Base-by-base conservation (phyloP, 2,329 filamentous ascomycete species). In the Cordyceps pruinosa region DNA sequence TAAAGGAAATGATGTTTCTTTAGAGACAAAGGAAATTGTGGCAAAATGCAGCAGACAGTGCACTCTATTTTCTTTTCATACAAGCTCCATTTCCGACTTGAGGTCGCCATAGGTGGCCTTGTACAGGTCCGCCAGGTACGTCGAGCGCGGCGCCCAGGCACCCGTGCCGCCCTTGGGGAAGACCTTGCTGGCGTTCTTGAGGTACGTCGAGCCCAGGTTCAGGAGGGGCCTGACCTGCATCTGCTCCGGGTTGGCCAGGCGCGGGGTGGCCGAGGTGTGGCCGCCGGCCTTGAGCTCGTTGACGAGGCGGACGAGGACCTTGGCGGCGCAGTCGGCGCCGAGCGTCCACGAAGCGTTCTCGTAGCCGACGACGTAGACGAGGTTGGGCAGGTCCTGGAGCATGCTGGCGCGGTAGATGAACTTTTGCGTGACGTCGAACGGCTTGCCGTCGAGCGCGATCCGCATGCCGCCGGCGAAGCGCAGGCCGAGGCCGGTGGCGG, bases 331-430 rank as follows among this genome's bases (percentile, higher is more conserved):
- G 58, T 88, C 84, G 0, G 79, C 77, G 2, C 82, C 83, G 0
- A 86, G 72, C 0, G 84, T 87, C 84, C 85, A 88, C 0, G 79
- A 77, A 0, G 77, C 77, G 44, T 83, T 78, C 26, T 76, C 76
- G 67, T 87, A 88, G 5, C 85, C 85, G 13, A 84, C 72, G 17
- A 83, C 73, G 63, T 82, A 76, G 21, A 78, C 70, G 12, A 82
- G 59, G 65, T 88, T 88, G 2, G 85, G 85, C 2, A 88, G 69
- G 50, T 80, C 80, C 61, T 85, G 75, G 1, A 88, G 65, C 84
- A 88, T 86, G 50, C 75, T 70, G 8, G 76, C 73, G 62, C 81
- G 80, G 84, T 84, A 88, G 1, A 79, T 67, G 63, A 77, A 80
- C 51, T 77, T 77, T 2, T 75, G 68, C 0, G 71, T 61, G 19